Conservation (phyloP, 2,329 filamentous ascomycete species). For the Coniella lustricola region DNA sequence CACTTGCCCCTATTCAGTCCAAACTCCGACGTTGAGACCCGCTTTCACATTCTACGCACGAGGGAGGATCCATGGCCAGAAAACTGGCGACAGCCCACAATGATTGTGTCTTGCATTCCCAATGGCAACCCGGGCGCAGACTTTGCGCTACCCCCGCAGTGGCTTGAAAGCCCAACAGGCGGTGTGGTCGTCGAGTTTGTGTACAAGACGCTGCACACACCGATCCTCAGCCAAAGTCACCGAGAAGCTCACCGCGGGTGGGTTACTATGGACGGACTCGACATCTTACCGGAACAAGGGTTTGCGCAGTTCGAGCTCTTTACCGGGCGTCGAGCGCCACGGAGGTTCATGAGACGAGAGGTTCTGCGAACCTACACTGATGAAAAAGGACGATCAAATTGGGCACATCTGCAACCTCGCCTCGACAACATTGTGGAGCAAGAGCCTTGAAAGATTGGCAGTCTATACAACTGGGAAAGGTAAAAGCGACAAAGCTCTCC, state of each 20-base stretch:
- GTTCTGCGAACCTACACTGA: slow-evolving; percentile 43
- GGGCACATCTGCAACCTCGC: slow-evolving; percentile 33
- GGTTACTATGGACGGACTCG: slow-evolving; percentile 70
- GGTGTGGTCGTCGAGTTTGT: slow-evolving; percentile 70
- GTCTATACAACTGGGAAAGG: background rate
- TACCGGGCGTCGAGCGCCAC: slow-evolving; percentile 63
- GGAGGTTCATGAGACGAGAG: slow-evolving; percentile 62
- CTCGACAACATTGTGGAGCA: slow-evolving; percentile 34
- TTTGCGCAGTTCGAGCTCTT: slow-evolving; percentile 79
- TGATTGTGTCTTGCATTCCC: slow-evolving; percentile 71
- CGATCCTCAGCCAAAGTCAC: slow-evolving; percentile 61
- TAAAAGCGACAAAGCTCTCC: no score
- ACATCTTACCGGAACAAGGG: slow-evolving; percentile 70
- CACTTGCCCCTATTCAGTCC: slow-evolving; percentile 37
- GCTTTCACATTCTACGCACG: slow-evolving; percentile 52
- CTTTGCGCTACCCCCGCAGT: slow-evolving; percentile 61
- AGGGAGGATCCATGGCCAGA: slow-evolving; percentile 58
- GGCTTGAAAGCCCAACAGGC: slow-evolving; percentile 66
- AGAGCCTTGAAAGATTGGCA: slow-evolving; percentile 25
- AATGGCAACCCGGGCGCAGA: slow-evolving; percentile 58
- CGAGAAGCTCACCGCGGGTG: slow-evolving; percentile 54
- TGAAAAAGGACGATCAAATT: slow-evolving; percentile 33
- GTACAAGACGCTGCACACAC: slow-evolving; percentile 67
- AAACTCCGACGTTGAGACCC: slow-evolving; percentile 33
- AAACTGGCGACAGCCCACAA: slow-evolving; percentile 57